Conservation (phyloP, 2,329 filamentous ascomycete species). For the Ascochyta lentis region DNA sequence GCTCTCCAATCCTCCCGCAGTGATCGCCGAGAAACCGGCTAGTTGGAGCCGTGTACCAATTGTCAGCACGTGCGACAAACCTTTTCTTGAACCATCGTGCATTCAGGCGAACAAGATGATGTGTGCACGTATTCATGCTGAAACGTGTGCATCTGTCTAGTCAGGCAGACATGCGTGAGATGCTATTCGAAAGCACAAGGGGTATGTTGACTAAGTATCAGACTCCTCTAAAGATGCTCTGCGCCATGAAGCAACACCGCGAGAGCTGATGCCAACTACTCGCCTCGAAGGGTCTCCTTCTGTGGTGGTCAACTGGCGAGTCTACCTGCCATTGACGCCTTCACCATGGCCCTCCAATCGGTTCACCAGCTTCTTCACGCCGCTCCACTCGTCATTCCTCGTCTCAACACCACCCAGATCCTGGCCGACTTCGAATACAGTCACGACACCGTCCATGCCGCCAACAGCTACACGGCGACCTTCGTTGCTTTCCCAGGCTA, state of each 20-base stretch:
- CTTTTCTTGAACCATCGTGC: too few species aligned
- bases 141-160: too few species aligned
- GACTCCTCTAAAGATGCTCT: slow-evolving; percentile 13
- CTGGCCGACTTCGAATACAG: slow-evolving; percentile 88
- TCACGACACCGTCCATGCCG: slow-evolving; percentile 88
- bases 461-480: slow-evolving; percentile 88
- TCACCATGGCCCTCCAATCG: slow-evolving; percentile 65
- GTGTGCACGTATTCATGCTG: too few species aligned
- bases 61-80: not conserved
- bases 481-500: slow-evolving; percentile 91
- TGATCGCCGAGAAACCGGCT: slow-evolving; percentile 7
- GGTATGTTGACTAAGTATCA: slow-evolving; percentile 20
- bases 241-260: not conserved
- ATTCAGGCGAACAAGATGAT: too few species aligned
- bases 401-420: slow-evolving; percentile 86
- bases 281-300: not conserved
- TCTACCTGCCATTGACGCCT: slow-evolving; percentile 33
- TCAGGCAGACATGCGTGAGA: not conserved
- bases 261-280: not conserved
- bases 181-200: slow-evolving; percentile 12
- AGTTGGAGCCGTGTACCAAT: slow-evolving; percentile 8
- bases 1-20: slow-evolving; percentile 15
- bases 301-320: not conserved
- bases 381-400: slow-evolving; percentile 89
- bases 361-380: slow-evolving; percentile 86